These are phyloP conservation scores for Astrocystis sublimbata DNA, from an alignment of 495 filamentous ascomycete species.

Conservation along the genomic window DNA sequence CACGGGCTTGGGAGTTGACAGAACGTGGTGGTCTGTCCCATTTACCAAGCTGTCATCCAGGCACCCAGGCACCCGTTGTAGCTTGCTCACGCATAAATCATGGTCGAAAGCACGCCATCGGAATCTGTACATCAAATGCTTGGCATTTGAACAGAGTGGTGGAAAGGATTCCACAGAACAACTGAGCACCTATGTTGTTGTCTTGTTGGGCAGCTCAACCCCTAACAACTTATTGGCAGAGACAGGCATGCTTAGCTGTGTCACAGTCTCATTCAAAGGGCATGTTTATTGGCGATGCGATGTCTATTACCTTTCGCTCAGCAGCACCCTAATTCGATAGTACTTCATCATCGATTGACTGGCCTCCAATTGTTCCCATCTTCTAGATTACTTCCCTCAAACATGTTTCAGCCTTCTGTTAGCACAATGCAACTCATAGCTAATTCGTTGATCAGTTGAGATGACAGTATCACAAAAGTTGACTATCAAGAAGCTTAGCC, in stretches of 20 bases:
- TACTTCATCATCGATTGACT: background rate
- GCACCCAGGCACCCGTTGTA: background rate
- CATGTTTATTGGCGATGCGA: too few relatives aligned
- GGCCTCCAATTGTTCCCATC: background rate
- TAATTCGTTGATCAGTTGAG: background rate
- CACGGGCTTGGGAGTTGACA: background rate
- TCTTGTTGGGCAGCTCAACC: too few relatives aligned
- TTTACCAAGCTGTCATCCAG: background rate
- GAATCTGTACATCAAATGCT: background rate
- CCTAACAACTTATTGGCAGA: too few relatives aligned
- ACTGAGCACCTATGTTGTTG: background rate
- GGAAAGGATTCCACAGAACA: background rate
- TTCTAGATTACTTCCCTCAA: background rate
- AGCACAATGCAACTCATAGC: constrained; percentile 1
- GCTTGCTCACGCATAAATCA: too few relatives aligned
- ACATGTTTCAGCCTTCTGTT: constrained; percentile 13
- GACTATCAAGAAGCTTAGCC: background rate
- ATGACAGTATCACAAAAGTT: background rate
- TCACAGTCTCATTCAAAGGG: background rate
- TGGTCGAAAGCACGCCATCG: background rate
- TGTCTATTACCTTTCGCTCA: background rate
- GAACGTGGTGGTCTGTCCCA: background rate
- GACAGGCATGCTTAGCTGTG: background rate
- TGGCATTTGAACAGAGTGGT: background rate
- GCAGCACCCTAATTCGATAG: too few relatives aligned